Evolutionary conservation across 495 filamentous ascomycete genomes (phyloP).

Genomic region (Neurospora cerealis): DNA sequence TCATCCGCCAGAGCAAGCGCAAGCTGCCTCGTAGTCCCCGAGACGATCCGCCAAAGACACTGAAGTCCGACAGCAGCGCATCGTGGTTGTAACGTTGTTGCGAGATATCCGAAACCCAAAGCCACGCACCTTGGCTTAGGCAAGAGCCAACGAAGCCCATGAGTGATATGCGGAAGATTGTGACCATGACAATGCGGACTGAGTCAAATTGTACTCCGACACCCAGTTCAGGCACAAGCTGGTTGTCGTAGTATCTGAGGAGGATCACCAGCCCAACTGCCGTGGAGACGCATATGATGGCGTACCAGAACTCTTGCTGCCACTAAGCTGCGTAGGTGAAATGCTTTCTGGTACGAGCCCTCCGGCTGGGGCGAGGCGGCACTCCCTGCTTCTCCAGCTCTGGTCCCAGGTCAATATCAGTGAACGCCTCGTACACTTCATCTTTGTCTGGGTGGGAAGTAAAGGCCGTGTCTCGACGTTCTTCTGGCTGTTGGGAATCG

Average conservation of each 20-base stretch:
- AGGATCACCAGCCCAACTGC: conserved; percentile 13
- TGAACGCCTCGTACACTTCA: background rate
- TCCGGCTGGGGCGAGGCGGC: background rate
- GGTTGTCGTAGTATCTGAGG: conserved; percentile 19
- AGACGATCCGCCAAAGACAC: conserved; percentile 27
- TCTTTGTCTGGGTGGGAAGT: background rate
- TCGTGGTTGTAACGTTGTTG: conserved; percentile 15
- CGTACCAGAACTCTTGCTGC: conserved; percentile 25
- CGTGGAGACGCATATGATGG: conserved; percentile 16
- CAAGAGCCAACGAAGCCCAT: conserved; percentile 23
- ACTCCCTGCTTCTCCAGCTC: background rate
- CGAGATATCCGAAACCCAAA: conserved; percentile 24
- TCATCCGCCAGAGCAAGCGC: conserved; percentile 24
- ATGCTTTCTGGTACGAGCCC: background rate
- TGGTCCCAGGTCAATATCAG: background rate
- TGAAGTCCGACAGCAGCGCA: conserved; percentile 25
- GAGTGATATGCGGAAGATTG: conserved; percentile 22
- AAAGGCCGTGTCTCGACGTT: background rate
- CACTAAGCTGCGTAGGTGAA: conserved; percentile 21
- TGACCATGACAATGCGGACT: conserved; percentile 24
- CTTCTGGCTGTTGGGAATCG: background rate
- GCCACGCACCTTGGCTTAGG: conserved; percentile 29
- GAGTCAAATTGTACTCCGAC: conserved; percentile 21
- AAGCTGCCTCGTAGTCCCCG: conserved; percentile 25
- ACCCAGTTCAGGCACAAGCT: conserved; percentile 18